These are phyloP conservation scores for Suillus tomentosus DNA, from an alignment of 768 basidiomycete genomes.

Conservation along the genomic window DNA sequence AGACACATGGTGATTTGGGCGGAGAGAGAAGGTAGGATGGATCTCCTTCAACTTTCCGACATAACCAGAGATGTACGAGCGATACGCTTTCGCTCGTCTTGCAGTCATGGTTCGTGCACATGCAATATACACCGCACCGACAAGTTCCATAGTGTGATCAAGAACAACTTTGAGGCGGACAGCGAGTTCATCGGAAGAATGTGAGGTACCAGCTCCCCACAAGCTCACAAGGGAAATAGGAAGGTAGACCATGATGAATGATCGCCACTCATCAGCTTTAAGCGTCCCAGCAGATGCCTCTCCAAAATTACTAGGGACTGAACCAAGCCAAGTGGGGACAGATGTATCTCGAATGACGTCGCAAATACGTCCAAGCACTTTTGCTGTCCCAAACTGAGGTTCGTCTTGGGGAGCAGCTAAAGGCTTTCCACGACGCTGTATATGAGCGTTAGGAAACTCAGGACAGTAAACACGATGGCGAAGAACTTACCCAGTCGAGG, in stretches of 20 bases:
- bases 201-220: too few species aligned
- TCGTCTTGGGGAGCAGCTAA: not conserved
- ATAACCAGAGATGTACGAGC: slow-evolving; percentile 19
- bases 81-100: slow-evolving; percentile 15
- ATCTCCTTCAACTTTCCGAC: slow-evolving; percentile 19
- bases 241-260: slow-evolving; percentile 16
- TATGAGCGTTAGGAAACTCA: not conserved
- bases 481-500: slow-evolving; percentile 15
- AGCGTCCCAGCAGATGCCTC: slow-evolving; percentile 12
- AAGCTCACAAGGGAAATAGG: slow-evolving; percentile 18
- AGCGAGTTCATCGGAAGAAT: too few species aligned
- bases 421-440: slow-evolving; percentile 6
- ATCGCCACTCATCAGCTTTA: slow-evolving; percentile 28
- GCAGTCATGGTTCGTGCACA: slow-evolving; percentile 18
- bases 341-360: not conserved
- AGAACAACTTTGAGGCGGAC: slow-evolving; percentile 13
- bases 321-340: slow-evolving; percentile 21
- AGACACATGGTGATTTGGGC: slow-evolving; percentile 34
- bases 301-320: slow-evolving; percentile 23
- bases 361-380: too few species aligned
- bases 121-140: slow-evolving; percentile 25
- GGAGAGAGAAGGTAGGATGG: slow-evolving; percentile 19
- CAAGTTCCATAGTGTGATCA: slow-evolving; percentile 33
- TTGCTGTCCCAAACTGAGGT: not conserved
- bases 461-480: not conserved